These are phyloP conservation scores for Thraustotheca clavata DNA, from an alignment of 352 stramenopile genomes.

Conservation along the genomic window DNA sequence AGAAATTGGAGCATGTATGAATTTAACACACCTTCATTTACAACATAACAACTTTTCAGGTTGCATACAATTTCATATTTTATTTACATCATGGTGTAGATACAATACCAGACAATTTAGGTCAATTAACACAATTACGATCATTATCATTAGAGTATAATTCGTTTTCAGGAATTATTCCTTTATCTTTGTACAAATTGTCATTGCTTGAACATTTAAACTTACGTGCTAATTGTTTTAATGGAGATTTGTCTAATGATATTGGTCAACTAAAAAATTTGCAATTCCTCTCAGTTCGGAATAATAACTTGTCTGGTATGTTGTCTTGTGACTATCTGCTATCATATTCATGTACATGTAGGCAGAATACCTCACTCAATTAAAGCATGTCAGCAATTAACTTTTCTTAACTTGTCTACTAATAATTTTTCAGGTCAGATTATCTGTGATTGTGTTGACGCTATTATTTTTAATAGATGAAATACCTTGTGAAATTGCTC, in stretches of 20 bases:
- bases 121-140: slow-evolving; percentile 45
- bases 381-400: slow-evolving; percentile 57
- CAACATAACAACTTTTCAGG: slow-evolving; percentile 71
- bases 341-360: neutral
- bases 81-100: slow-evolving; percentile 18
- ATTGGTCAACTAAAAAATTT: slow-evolving; percentile 62
- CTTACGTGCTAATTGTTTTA: slow-evolving; percentile 70
- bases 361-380: slow-evolving; percentile 59
- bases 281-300: slow-evolving; percentile 77
- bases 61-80: neutral
- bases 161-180: slow-evolving; percentile 51
- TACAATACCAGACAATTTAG: slow-evolving; percentile 41
- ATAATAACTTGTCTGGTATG: slow-evolving; percentile 57
- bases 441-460: neutral
- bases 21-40: slow-evolving; percentile 66
- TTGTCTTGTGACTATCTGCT: neutral
- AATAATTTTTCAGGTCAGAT: slow-evolving; percentile 52
- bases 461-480: neutral
- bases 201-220: slow-evolving; percentile 57
- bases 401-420: slow-evolving; percentile 81
- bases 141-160: slow-evolving; percentile 80
- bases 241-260: slow-evolving; percentile 41
- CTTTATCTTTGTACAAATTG: slow-evolving; percentile 42
- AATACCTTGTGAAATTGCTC: slow-evolving; percentile 52
- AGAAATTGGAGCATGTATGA: slow-evolving; percentile 39